These are phyloP conservation scores for Picochlorum sp. DNA, from an alignment of 139 green algal genomes.

Conservation along the genomic window DNA sequence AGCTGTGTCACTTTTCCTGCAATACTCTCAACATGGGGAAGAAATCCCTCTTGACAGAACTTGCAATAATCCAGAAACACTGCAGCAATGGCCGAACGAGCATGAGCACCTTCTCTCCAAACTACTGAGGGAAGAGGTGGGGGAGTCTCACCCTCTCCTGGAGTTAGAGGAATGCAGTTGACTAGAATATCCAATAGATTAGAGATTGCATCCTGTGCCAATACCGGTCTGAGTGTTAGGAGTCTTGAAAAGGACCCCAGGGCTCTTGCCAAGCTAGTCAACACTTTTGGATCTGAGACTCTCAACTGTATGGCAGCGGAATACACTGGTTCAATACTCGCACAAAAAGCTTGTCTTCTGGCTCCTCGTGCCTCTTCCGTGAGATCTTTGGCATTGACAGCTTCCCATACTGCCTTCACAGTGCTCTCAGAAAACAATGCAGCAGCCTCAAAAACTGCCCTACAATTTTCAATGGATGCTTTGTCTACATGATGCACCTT, in stretches of 20 bases:
- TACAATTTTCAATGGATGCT: constrained; percentile 22
- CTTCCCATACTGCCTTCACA: constrained; percentile 29
- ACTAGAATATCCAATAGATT: constrained; percentile 39
- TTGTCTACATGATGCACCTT: not conserved
- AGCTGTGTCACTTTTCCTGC: constrained; percentile 40
- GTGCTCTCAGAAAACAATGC: constrained; percentile 32
- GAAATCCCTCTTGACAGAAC: constrained; percentile 40
- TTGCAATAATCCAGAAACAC: constrained; percentile 36
- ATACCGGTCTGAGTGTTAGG: constrained; percentile 9
- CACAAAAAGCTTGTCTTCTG: constrained; percentile 8
- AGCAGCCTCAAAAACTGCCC: constrained; percentile 28
- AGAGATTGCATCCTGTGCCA: constrained; percentile 14
- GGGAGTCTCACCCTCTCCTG: constrained; percentile 16
- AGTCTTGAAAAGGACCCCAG: constrained; percentile 32
- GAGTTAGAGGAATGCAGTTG: constrained; percentile 21
- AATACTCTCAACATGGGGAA: constrained; percentile 52
- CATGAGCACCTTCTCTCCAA: constrained; percentile 32
- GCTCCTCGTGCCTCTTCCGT: constrained; percentile 10
- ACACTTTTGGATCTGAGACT: constrained; percentile 21
- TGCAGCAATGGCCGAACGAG: constrained; percentile 23
- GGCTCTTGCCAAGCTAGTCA: constrained; percentile 18
- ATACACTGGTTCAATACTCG: constrained; percentile 30
- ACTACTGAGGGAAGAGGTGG: constrained; percentile 18
- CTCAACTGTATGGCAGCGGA: constrained; percentile 26
- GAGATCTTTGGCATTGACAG: constrained; percentile 1